Percentiles rank a stretch among this genome's conserved stretches.
These are phyloP conservation scores for Didymella exigua DNA, from an alignment of 2,329 filamentous ascomycete genomes.

Conservation along the genomic window DNA sequence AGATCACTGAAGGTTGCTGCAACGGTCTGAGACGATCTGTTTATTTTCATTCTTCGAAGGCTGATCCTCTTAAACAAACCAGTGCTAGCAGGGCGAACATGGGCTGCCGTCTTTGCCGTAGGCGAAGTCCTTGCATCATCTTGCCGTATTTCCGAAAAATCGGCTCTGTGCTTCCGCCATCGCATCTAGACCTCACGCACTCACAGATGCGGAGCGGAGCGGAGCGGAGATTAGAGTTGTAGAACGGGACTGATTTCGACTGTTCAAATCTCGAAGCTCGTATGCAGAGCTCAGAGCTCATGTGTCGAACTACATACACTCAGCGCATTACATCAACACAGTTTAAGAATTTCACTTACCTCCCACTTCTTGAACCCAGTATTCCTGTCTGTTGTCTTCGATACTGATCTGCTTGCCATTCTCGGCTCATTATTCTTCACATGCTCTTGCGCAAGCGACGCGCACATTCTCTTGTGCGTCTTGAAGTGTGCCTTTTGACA, in stretches of 20 bases:
- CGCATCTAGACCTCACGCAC: background rate
- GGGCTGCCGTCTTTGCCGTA: slow-evolving; percentile 5
- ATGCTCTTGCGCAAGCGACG: slow-evolving; percentile 47
- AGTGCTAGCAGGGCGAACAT: too few relatives aligned
- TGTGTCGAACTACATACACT: slow-evolving; percentile 8
- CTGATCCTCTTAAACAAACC: too few relatives aligned
- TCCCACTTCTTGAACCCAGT: slow-evolving; percentile 51
- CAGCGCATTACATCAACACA: background rate
- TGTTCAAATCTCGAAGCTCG: background rate
- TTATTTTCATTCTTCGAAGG: background rate
- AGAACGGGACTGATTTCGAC: background rate
- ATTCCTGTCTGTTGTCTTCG: slow-evolving; percentile 39
- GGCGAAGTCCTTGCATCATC: background rate
- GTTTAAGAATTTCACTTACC: slow-evolving; percentile 21
- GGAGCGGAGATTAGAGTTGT: background rate
- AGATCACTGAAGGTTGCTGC: background rate
- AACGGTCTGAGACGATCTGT: background rate
- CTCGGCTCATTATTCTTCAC: slow-evolving; percentile 47
- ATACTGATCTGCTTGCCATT: slow-evolving; percentile 43
- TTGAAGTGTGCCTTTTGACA: slow-evolving; percentile 50
- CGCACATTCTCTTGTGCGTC: slow-evolving; percentile 50
- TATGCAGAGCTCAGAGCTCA: background rate
- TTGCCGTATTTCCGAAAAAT: slow-evolving; percentile 10
- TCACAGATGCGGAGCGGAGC: background rate
- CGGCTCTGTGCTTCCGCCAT: slow-evolving; percentile 10